A percentile compares a stretch with the other conserved stretches of the same genome.
Conservation (phyloP, 2,329 filamentous ascomycete species). For the Penicillium sp. region DNA sequence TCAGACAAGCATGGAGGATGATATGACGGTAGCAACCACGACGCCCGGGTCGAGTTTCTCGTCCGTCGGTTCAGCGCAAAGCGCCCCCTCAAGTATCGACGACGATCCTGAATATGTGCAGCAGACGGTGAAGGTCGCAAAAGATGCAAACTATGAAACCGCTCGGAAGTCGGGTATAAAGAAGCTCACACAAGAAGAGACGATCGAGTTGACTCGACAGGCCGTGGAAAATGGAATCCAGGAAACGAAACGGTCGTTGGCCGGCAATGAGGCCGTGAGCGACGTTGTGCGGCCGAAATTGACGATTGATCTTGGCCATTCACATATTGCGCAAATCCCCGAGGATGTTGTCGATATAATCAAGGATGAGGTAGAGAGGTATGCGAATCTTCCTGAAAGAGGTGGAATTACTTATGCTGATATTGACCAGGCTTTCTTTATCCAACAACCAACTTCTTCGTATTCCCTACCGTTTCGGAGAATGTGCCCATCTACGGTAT, state of each 20-base stretch:
- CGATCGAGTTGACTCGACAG: slow-evolving; percentile 41
- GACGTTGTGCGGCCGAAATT: slow-evolving; percentile 47
- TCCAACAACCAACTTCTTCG: slow-evolving; percentile 51
- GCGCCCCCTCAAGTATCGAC: slow-evolving; percentile 24
- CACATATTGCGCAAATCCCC: slow-evolving; percentile 46
- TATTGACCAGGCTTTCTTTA: slow-evolving; percentile 41
- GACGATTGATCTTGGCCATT: slow-evolving; percentile 50
- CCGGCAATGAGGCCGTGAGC: slow-evolving; percentile 42
- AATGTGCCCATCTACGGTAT: slow-evolving; percentile 47
- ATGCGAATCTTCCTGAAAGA: background rate
- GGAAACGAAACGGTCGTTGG: slow-evolving; percentile 45
- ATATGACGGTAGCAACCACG: slow-evolving; percentile 21
- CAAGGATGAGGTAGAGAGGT: slow-evolving; percentile 52
- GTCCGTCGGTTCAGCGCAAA: slow-evolving; percentile 22
- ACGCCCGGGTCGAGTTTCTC: slow-evolving; percentile 26
- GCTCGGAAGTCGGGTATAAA: slow-evolving; percentile 21
- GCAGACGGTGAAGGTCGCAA: slow-evolving; percentile 19
- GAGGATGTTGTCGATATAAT: slow-evolving; percentile 50
- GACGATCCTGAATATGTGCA: slow-evolving; percentile 21
- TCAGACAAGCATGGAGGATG: slow-evolving; percentile 28
- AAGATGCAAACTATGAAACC: slow-evolving; percentile 17
- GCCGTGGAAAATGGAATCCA: slow-evolving; percentile 46
- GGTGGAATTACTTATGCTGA: slow-evolving; percentile 1
- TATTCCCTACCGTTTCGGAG: slow-evolving; percentile 46
- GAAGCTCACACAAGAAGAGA: slow-evolving; percentile 40